Conservation (phyloP, 352 stramenopile species). For the Paralagenidium karlingii region DNA sequence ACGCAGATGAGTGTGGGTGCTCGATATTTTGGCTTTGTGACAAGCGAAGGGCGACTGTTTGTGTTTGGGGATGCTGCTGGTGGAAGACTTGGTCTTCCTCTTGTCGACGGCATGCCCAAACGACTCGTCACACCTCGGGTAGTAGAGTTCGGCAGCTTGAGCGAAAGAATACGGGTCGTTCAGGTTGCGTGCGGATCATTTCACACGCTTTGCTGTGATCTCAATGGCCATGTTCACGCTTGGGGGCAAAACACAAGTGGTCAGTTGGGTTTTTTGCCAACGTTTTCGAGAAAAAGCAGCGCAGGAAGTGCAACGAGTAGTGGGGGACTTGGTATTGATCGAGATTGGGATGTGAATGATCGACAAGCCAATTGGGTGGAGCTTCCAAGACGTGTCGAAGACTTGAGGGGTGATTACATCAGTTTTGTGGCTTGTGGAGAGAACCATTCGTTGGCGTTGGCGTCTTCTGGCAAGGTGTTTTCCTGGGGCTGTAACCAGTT, state of each 20-base stretch:
- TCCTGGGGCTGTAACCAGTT: conserved; percentile 68
- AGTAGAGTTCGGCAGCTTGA: background rate
- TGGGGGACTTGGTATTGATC: background rate
- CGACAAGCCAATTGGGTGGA: background rate
- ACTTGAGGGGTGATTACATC: conserved; percentile 46
- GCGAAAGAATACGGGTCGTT: conserved; percentile 14
- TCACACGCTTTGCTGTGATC: conserved; percentile 47
- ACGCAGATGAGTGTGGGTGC: conserved; percentile 28
- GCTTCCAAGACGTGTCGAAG: conserved; percentile 16
- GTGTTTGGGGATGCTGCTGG: conserved; percentile 69
- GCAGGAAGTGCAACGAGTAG: conserved; percentile 2
- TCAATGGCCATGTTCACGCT: conserved; percentile 62
- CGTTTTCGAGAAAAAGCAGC: too few relatives aligned
- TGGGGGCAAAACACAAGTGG: conserved; percentile 50
- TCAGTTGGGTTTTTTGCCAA: conserved; percentile 37
- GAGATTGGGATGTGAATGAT: background rate
- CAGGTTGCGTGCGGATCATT: conserved; percentile 58
- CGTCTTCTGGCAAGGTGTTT: conserved; percentile 41
- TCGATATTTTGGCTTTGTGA: conserved; percentile 41
- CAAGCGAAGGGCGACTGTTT: conserved; percentile 53
- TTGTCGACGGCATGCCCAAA: conserved; percentile 25
- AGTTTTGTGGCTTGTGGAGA: conserved; percentile 49
- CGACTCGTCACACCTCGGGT: conserved; percentile 15
- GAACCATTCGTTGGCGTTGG: conserved; percentile 56
- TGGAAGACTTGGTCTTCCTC: conserved; percentile 35